These are phyloP conservation scores for Cryptococcus wingfieldii DNA, from an alignment of 1,284 basidiomycete genomes.

Conservation along the genomic window DNA sequence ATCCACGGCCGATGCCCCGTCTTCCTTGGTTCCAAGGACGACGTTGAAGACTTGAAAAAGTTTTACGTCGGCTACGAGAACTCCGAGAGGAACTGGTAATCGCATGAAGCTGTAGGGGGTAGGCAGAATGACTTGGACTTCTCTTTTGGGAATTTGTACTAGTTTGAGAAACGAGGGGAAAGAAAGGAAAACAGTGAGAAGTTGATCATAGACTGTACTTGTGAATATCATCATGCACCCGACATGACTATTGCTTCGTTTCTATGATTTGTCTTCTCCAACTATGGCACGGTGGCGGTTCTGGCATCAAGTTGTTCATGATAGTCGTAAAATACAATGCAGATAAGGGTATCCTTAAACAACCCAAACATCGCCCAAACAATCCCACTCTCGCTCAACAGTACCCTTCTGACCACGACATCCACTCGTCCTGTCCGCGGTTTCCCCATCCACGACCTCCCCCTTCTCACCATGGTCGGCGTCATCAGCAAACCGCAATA, in stretches of 20 bases:
- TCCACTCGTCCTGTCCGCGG: neutral
- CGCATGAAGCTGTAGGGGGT: neutral
- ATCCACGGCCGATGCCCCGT: constrained; percentile 94
- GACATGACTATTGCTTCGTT: neutral
- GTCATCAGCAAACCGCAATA: constrained; percentile 22
- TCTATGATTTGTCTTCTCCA: neutral
- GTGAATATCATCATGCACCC: neutral
- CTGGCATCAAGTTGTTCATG: neutral
- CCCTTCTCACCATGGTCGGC: neutral
- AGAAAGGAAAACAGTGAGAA: neutral
- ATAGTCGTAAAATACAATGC: neutral
- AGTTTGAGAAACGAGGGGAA: neutral
- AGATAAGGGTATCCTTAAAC: neutral
- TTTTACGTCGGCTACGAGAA: constrained; percentile 59
- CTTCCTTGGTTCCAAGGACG: constrained; percentile 91
- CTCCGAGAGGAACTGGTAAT: constrained; percentile 41
- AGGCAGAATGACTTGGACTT: neutral
- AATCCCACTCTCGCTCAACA: constrained; percentile 35
- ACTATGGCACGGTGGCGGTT: neutral
- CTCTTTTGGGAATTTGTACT: too few relatives aligned
- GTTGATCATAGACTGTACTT: neutral
- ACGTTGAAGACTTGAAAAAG: constrained; percentile 83
- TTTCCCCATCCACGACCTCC: neutral
- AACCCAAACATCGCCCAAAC: constrained; percentile 28
- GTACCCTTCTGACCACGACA: neutral